These are phyloP conservation scores for Pestalotiopsis sp. DNA, from an alignment of 2,329 filamentous ascomycete species.

Conservation along the genomic window DNA sequence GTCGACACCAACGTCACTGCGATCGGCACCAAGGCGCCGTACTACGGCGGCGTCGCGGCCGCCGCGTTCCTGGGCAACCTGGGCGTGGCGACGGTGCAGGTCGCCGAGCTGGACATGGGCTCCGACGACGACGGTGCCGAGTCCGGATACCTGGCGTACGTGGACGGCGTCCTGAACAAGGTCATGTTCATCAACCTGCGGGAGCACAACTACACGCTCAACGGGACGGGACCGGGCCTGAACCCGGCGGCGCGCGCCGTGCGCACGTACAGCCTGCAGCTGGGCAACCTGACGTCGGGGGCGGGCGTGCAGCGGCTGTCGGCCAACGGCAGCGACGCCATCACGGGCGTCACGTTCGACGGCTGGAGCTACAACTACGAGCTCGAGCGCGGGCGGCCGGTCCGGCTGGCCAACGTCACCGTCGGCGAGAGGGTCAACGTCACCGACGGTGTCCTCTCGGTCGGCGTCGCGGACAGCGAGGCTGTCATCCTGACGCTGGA, in stretches of 20 bases:
- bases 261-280: constrained; percentile 44
- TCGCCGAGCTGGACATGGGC: constrained; percentile 50
- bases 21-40: constrained; percentile 65
- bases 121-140: constrained; percentile 36
- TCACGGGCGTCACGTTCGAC: constrained; percentile 64
- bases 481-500: constrained; percentile 40
- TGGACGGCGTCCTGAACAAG: constrained; percentile 43
- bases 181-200: constrained; percentile 61
- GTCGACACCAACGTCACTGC: constrained; percentile 49
- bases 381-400: constrained; percentile 55
- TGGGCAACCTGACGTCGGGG: constrained; percentile 28
- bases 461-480: constrained; percentile 46
- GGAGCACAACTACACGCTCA: constrained; percentile 61
- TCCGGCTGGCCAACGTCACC: constrained; percentile 58
- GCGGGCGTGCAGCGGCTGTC: constrained; percentile 49
- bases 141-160: constrained; percentile 61
- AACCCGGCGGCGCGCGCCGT: constrained; percentile 33
- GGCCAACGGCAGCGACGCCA: constrained; percentile 67
- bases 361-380: constrained; percentile 66
- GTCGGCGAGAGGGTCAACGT: constrained; percentile 45
- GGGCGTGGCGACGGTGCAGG: constrained; percentile 36
- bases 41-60: constrained; percentile 64
- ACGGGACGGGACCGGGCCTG: constrained; percentile 36
- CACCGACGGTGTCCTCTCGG: constrained; percentile 37
- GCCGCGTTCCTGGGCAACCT: constrained; percentile 57